Evolutionary conservation across 139 green algal genomes (phyloP).

Genomic region (Micromonas commoda): DNA sequence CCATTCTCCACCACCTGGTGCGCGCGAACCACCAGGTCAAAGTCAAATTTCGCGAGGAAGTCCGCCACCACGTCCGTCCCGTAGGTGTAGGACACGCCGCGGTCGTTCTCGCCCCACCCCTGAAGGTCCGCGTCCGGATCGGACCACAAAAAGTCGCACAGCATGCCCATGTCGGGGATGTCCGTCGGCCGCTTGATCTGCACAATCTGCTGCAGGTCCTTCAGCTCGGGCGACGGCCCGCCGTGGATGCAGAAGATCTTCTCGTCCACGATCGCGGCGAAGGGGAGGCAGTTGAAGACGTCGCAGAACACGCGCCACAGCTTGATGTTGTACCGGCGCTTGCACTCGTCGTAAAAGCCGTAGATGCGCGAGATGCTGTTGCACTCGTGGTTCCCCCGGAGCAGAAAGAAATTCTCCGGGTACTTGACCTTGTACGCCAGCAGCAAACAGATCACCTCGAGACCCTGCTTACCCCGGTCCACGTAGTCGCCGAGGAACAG

Average conservation of each 20-base stretch:
- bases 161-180: conserved; percentile 91
- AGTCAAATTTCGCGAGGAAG: conserved; percentile 93
- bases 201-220: conserved; percentile 97
- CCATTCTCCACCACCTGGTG: conserved; percentile 99
- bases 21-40: conserved; percentile 93
- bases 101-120: conserved; percentile 96
- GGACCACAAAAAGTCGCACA: conserved; percentile 98
- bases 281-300: conserved; percentile 99
- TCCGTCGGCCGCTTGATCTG: conserved; percentile 90
- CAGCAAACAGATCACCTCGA: conserved; percentile 98
- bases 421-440: conserved; percentile 99
- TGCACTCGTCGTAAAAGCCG: conserved; percentile 99
- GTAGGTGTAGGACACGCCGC: conserved; percentile 99
- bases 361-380: conserved; percentile 99
- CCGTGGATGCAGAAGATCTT: conserved; percentile 99
- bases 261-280: conserved; percentile 95
- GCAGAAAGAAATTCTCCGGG: conserved; percentile 99
- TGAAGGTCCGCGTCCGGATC: conserved; percentile 98
- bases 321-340: conserved; percentile 96
- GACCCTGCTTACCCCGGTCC: conserved; percentile 94
- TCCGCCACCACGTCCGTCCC: conserved; percentile 87
- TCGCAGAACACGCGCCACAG: conserved; percentile 99
- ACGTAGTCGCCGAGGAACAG: conserved; percentile 99
- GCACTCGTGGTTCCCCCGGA: conserved; percentile 95
- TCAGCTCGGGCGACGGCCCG: conserved; percentile 95